A percentile compares a stretch with the other conserved stretches of the same genome.
Evolutionary conservation across 345 rosid genomes (phyloP).

Genomic region (Bruguiera sexangula): DNA sequence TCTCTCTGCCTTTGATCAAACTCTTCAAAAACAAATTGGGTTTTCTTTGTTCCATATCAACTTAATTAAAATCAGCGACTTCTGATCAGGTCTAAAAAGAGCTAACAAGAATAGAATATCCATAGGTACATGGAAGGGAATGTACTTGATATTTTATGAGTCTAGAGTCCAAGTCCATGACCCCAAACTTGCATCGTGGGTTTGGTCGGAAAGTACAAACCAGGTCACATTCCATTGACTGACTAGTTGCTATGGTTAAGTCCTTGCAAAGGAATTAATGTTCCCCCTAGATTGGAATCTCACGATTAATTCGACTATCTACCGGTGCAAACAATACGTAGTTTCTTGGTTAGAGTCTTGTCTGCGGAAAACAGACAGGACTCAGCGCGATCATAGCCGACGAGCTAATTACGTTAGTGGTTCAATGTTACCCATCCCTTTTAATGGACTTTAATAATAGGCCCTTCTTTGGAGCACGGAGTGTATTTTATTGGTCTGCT

Average conservation of each 20-base stretch:
- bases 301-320: not conserved
- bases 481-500: constrained; percentile 26
- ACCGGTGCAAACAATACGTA: constrained; percentile 1
- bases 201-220: constrained; percentile 25
- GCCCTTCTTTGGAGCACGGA: constrained; percentile 5
- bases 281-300: constrained; percentile 38
- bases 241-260: not conserved
- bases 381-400: constrained; percentile 72
- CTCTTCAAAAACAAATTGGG: not conserved
- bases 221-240: constrained; percentile 28
- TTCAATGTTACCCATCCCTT: not conserved
- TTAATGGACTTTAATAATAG: not conserved
- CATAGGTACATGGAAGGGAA: not conserved
- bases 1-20: constrained; percentile 22
- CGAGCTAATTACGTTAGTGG: constrained; percentile 19
- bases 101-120: constrained; percentile 16
- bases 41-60: not conserved
- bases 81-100: not conserved
- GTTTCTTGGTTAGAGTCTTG: constrained; percentile 51
- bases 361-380: constrained; percentile 48
- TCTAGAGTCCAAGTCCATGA: not conserved
- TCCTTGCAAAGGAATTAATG: constrained; percentile 35
- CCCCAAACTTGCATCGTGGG: constrained; percentile 7
- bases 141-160: not conserved
- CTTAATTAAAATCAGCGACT: too few species aligned